Evolutionary conservation across 441 rosid species (phyloP).

Genomic region (Kokia cookei): DNA sequence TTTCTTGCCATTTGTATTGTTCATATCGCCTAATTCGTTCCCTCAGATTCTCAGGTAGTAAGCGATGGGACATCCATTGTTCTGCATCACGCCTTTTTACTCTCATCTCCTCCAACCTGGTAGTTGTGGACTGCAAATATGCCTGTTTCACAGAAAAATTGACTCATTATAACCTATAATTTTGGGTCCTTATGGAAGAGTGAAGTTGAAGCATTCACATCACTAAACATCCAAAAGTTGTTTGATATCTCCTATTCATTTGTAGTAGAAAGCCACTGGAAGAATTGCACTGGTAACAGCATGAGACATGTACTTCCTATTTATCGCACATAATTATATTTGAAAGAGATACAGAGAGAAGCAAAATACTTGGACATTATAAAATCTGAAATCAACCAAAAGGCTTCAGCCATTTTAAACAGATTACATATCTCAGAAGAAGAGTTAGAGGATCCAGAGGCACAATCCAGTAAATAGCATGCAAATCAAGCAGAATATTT

Average conservation of each 20-base stretch:
- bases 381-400: background rate
- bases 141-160: slow-evolving; percentile 30
- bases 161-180: background rate
- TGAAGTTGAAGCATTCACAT: background rate
- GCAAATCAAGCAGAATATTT: background rate
- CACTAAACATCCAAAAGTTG: background rate
- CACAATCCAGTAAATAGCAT: background rate
- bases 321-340: background rate
- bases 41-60: slow-evolving; percentile 53
- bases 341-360: background rate
- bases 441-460: background rate
- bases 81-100: slow-evolving; percentile 61
- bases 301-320: background rate
- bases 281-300: background rate
- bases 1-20: slow-evolving; percentile 73
- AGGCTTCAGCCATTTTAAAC: background rate
- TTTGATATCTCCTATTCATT: background rate
- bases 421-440: background rate
- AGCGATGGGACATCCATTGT: slow-evolving; percentile 71
- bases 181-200: background rate
- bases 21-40: slow-evolving; percentile 53
- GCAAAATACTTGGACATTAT: background rate
- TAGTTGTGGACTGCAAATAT: slow-evolving; percentile 65
- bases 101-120: slow-evolving; percentile 70
- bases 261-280: background rate